Percentiles rank a stretch among this genome's conserved stretches.
Evolutionary conservation across 2,329 filamentous ascomycete species (phyloP).

Genomic region (Talaromyces sp.): DNA sequence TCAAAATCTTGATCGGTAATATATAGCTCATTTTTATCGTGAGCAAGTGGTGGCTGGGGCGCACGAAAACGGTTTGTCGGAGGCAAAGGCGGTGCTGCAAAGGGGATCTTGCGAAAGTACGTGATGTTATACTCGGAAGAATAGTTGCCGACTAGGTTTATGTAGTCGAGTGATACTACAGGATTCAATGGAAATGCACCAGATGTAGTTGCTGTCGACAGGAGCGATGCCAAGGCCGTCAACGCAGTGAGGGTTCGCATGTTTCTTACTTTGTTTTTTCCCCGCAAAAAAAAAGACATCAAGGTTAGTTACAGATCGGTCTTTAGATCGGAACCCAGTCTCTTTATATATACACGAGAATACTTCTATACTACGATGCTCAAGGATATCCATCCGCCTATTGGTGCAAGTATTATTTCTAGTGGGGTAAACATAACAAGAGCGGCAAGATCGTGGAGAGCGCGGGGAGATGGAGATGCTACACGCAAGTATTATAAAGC

Average conservation of each 20-base stretch:
- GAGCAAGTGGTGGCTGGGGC: conserved; percentile 49
- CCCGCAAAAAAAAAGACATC: too few species aligned
- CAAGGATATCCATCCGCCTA: background rate
- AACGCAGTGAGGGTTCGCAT: background rate
- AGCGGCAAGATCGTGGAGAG: background rate
- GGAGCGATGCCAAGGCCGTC: background rate
- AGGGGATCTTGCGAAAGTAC: conserved; percentile 58
- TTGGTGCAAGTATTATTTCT: background rate
- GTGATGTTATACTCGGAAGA: conserved; percentile 44
- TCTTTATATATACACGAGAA: background rate
- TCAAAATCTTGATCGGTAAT: conserved; percentile 52
- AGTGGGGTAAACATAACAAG: background rate
- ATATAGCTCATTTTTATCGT: conserved; percentile 47
- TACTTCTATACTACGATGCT: background rate
- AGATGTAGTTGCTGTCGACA: background rate
- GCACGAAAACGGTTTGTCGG: conserved; percentile 55
- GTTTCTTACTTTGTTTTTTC: background rate
- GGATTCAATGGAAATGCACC: background rate
- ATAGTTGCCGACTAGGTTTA: background rate
- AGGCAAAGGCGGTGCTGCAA: conserved; percentile 52
- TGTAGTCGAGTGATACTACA: background rate
- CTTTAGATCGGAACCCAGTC: background rate
- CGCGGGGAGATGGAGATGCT: background rate
- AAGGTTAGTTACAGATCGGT: background rate
- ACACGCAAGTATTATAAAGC: background rate